Base-by-base conservation (phyloP, 1,284 basidiomycete species). In the Testicularia cyperi region DNA sequence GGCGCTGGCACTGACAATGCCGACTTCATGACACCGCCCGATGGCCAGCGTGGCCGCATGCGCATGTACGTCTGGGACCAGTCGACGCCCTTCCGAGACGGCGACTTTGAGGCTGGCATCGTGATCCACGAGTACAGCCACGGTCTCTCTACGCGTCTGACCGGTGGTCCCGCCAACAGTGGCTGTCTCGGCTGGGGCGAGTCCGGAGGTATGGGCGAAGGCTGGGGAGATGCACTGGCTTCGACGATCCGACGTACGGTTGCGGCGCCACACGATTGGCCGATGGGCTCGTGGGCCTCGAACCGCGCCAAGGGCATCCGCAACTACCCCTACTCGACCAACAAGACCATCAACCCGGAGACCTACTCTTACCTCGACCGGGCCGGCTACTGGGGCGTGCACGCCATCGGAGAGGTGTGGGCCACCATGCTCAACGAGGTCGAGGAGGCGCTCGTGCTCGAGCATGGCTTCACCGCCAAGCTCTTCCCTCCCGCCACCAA, bases 311-410 rank as follows among this genome's bases (percentile, higher is more conserved):
- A 64, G 1, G 92, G 92, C 40, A 96, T 97, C 77, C 82, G 92
- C 45, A 90, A 92, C 81, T 97, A 85, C 78, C 66, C 68, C 8
- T 73, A 73, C 67, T 65, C 61, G 22, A 62, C 68, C 48, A 83
- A 90, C 79, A 78, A 81, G 30, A 84, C 83, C 10, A 72, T 87
- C 77, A 96, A 95, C 81, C 92, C 91, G 0, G 88, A 87, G 52
- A 88, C 86, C 1, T 97, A 96, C 83, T 88, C 91, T 83, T 92
- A 88, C n/a, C 86, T 97, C 31, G 90, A 96, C 81, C 87, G 88
- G 78, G 86, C 88, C 42, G 88, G 91, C 14, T 77, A 78, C 41
- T 68, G 52, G 48, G 51, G 76, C 36, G 78, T 79, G 16, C 89
- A 92, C 77, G 88, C 88, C 28, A 88, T 92, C 54, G 90, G 91